A percentile compares a stretch with the other conserved stretches of the same genome.
Evolutionary conservation across 768 basidiomycete species (phyloP).

Genomic region (Hericium erinaceus): DNA sequence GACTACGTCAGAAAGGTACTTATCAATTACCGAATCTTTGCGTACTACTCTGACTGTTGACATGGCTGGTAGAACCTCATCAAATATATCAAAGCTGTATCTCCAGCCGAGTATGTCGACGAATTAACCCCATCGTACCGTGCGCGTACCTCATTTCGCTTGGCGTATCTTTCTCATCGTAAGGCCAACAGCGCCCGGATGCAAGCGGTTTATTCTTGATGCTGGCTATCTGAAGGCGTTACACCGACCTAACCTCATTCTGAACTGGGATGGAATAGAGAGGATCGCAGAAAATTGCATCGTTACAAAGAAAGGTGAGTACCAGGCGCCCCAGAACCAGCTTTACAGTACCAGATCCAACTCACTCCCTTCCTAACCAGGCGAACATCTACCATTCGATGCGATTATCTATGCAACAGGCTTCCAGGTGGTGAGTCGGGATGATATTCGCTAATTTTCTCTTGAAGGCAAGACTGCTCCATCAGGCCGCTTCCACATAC

Average conservation of each 20-base stretch:
- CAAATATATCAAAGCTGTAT: constrained; percentile 13
- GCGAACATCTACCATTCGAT: constrained; percentile 24
- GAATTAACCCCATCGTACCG: constrained; percentile 22
- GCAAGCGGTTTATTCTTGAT: constrained; percentile 24
- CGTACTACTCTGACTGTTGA: too few species aligned
- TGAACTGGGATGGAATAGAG: constrained; percentile 17
- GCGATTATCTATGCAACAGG: constrained; percentile 27
- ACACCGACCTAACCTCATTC: constrained; percentile 21
- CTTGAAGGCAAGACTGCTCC: too few species aligned
- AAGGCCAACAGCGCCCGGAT: constrained; percentile 14
- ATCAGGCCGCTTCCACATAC: too few species aligned
- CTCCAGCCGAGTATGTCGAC: constrained; percentile 23
- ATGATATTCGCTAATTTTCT: too few species aligned
- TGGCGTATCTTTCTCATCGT: neutral
- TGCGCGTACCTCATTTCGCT: constrained; percentile 2
- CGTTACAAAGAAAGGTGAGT: constrained; percentile 18
- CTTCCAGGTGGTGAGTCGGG: constrained; percentile 18
- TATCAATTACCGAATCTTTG: neutral
- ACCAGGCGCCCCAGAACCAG: too few species aligned
- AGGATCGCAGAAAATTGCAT: constrained; percentile 14
- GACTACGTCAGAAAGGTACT: neutral
- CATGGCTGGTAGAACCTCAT: neutral
- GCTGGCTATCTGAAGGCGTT: constrained; percentile 23
- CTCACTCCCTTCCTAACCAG: constrained; percentile 1
- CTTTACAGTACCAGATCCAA: too few species aligned